phyloP scores from a whole-genome alignment of 1,139 yeast species.

The Groenewaldozyma auringiensis region DNA sequence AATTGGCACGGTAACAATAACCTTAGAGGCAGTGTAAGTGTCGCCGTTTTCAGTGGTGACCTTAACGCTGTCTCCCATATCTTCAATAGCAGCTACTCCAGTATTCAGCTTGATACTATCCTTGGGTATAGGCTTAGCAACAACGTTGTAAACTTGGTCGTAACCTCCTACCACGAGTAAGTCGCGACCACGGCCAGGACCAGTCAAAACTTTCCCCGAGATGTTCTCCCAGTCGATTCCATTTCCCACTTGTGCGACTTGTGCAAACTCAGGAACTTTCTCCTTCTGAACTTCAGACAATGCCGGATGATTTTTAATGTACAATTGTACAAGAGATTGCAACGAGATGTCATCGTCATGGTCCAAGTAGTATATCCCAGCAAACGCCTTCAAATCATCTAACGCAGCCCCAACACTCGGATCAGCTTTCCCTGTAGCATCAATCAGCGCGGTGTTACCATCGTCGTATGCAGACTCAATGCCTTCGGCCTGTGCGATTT shows the following conservation, averaged over 20 bases:
- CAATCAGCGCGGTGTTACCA: conserved; percentile 30
- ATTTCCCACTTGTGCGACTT: conserved; percentile 66
- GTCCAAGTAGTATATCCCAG: conserved; percentile 40
- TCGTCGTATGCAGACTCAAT: conserved; percentile 40
- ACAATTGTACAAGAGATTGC: conserved; percentile 43
- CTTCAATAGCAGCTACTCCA: conserved; percentile 40
- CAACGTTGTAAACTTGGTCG: conserved; percentile 44
- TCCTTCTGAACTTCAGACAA: conserved; percentile 41
- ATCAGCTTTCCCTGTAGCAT: conserved; percentile 31
- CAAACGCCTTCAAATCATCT: conserved; percentile 53
- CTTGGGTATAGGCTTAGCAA: conserved; percentile 33
- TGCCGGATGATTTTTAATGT: conserved; percentile 38
- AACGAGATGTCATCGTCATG: conserved; percentile 47
- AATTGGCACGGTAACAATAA: conserved; percentile 69
- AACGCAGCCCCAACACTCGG: conserved; percentile 36
- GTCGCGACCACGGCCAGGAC: too few relatives aligned
- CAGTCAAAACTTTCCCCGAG: conserved; percentile 18
- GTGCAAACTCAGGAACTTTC: conserved; percentile 42
- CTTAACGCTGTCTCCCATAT: conserved; percentile 18
- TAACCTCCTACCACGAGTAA: conserved; percentile 46
- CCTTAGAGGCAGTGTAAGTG: conserved; percentile 26
- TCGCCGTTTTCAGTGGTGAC: conserved; percentile 9
- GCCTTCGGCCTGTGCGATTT: conserved; percentile 24
- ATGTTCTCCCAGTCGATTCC: conserved; percentile 45
- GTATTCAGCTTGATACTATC: conserved; percentile 34